Conservation (phyloP, 148 eudicot species). For the Diospyros lotus region DNA sequence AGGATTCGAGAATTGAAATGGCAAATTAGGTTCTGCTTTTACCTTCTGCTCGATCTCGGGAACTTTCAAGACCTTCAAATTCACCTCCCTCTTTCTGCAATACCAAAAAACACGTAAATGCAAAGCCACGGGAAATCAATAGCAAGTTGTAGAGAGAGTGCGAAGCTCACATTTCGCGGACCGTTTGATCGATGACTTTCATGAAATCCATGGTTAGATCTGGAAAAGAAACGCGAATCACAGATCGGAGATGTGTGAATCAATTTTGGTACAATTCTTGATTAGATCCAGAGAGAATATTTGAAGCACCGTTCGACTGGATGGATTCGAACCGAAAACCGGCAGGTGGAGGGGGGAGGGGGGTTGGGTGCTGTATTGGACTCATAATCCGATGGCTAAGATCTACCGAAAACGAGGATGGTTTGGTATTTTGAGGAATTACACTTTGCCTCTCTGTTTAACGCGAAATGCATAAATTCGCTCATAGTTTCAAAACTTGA, state of each 20-base stretch:
- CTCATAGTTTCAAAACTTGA: too few relatives aligned
- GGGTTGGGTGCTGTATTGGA: neutral
- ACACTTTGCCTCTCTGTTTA: neutral
- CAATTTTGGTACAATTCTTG: neutral
- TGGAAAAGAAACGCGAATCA: conserved; percentile 8
- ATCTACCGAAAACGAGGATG: neutral
- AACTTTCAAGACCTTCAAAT: conserved; percentile 98
- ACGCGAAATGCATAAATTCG: too few relatives aligned
- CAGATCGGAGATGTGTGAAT: conserved; percentile 10
- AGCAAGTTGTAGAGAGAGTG: neutral
- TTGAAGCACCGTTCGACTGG: conserved; percentile 7
- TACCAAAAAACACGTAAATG: neutral
- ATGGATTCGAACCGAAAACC: neutral
- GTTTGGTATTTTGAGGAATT: neutral
- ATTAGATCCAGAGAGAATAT: conserved; percentile 8
- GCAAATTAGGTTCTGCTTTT: neutral
- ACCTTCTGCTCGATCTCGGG: conserved; percentile 99
- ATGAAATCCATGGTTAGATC: conserved; percentile 81
- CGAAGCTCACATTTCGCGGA: conserved; percentile 70
- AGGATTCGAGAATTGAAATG: neutral
- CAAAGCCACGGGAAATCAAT: neutral
- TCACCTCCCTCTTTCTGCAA: conserved; percentile 91
- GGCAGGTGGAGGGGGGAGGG: neutral
- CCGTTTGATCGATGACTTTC: conserved; percentile 97
- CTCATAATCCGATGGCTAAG: neutral